These are phyloP conservation scores for Macaranga tanarius DNA, from an alignment of 441 rosid species.

Conservation along the genomic window DNA sequence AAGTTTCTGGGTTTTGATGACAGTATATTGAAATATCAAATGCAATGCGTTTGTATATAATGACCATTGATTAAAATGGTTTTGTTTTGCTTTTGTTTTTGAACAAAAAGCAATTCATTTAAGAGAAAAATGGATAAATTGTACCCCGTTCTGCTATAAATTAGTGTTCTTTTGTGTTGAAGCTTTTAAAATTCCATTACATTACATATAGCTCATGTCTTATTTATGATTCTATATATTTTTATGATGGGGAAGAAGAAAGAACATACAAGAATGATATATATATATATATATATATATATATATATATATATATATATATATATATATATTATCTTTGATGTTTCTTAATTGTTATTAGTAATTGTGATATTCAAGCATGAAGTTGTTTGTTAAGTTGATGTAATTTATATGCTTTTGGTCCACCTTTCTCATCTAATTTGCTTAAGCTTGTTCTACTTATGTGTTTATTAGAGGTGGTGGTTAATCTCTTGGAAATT, in stretches of 20 bases:
- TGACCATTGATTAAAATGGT: not conserved
- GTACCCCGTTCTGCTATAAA: not conserved
- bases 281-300: no score
- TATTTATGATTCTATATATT: no score
- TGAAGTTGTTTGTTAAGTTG: no score
- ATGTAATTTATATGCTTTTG: no score
- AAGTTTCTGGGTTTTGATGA: not conserved
- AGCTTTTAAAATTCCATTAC: not conserved
- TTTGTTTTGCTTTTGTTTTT: no score
- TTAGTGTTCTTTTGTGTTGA: not conserved
- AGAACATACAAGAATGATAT: not conserved
- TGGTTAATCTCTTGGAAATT: slow-evolving; percentile 9
- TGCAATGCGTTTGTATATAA: not conserved
- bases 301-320: no score
- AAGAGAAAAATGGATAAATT: no score
- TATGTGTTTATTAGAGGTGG: slow-evolving; percentile 5
- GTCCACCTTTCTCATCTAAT: no score
- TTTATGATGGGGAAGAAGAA: not conserved
- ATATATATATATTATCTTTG: no score
- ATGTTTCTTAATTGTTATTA: not conserved
- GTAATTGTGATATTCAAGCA: not conserved
- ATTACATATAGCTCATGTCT: not conserved
- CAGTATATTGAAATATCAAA: no score
- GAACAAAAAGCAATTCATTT: no score
- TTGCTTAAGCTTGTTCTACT: not conserved